phyloP scores from a whole-genome alignment of 1,284 basidiomycete genomes.

The Fistulinella staudtii region DNA sequence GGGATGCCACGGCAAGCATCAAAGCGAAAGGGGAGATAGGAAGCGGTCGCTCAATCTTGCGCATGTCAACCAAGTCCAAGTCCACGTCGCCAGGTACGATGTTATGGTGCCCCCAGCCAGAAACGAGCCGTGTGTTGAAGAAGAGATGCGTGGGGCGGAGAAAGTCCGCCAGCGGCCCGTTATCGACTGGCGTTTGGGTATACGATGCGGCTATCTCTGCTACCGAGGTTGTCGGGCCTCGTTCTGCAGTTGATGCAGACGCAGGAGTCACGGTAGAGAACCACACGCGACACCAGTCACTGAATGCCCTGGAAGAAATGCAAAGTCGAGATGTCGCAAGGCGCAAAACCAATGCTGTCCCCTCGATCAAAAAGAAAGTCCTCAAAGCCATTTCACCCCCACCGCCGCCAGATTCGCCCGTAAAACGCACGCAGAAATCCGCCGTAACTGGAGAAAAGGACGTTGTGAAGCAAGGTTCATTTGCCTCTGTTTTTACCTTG shows the following conservation, averaged over 20 bases:
- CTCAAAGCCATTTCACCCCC: not conserved
- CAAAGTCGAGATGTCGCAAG: constrained; percentile 4
- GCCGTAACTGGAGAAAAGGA: not conserved
- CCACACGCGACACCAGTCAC: constrained; percentile 25
- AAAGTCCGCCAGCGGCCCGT: constrained; percentile 41
- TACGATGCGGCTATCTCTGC: constrained; percentile 48
- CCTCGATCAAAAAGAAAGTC: constrained; percentile 7
- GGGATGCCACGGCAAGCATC: constrained; percentile 15
- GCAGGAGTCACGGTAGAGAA: not conserved
- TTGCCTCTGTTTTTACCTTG: not conserved
- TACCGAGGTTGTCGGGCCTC: constrained; percentile 30
- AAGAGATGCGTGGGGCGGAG: constrained; percentile 54
- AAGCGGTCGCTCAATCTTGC: constrained; percentile 21
- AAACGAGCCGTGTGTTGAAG: constrained; percentile 43
- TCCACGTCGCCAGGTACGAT: constrained; percentile 6
- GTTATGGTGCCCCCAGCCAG: no score
- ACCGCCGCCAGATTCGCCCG: not conserved
- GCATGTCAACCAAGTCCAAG: no score
- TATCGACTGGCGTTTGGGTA: constrained; percentile 41
- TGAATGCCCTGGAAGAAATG: constrained; percentile 17
- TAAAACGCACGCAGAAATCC: not conserved
- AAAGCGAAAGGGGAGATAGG: constrained; percentile 26
- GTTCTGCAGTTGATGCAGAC: constrained; percentile 19
- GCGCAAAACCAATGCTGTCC: constrained; percentile 18
- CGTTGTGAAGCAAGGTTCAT: constrained; percentile 4